These are phyloP conservation scores for Psophocarpus tetragonolobus DNA, from an alignment of 306 rosid genomes.

Conservation along the genomic window DNA sequence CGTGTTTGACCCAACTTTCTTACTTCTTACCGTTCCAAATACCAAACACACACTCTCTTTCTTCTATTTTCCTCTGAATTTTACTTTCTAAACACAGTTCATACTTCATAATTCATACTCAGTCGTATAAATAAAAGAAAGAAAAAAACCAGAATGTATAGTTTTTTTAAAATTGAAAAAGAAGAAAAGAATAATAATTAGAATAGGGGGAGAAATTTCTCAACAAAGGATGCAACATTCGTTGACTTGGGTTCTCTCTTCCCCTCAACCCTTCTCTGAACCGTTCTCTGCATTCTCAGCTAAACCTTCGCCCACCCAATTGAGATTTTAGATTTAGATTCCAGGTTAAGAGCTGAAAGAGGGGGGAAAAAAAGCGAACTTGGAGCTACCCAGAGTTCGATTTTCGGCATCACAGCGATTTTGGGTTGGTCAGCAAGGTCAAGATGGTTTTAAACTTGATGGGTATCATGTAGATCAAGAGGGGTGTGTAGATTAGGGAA, in stretches of 20 bases:
- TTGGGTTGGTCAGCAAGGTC: constrained; percentile 41
- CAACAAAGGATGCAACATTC: constrained; percentile 40
- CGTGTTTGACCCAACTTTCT: constrained; percentile 54
- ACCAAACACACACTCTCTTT: constrained; percentile 6
- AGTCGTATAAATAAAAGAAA: constrained; percentile 9
- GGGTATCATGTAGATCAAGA: constrained; percentile 39
- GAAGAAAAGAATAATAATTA: constrained; percentile 11
- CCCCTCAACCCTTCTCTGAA: constrained; percentile 23
- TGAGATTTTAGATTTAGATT: constrained; percentile 38
- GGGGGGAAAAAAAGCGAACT: background rate
- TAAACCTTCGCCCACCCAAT: constrained; percentile 3
- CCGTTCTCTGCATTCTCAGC: constrained; percentile 40
- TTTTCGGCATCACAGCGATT: constrained; percentile 20
- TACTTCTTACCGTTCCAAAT: constrained; percentile 16
- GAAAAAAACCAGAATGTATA: background rate
- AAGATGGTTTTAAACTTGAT: constrained; percentile 25
- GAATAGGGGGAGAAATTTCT: constrained; percentile 33
- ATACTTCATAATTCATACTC: constrained; percentile 21
- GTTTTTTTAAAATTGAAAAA: background rate
- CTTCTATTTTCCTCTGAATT: constrained; percentile 17
- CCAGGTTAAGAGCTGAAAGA: background rate
- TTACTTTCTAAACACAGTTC: constrained; percentile 35
- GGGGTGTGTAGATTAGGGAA: constrained; percentile 29
- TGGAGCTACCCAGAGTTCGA: constrained; percentile 35
- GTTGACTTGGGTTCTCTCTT: constrained; percentile 40